A percentile compares a stretch with the other conserved stretches of the same genome.
These are phyloP conservation scores for Akebia trifoliata DNA, from an alignment of 164 flowering plant species.

Conservation along the genomic window DNA sequence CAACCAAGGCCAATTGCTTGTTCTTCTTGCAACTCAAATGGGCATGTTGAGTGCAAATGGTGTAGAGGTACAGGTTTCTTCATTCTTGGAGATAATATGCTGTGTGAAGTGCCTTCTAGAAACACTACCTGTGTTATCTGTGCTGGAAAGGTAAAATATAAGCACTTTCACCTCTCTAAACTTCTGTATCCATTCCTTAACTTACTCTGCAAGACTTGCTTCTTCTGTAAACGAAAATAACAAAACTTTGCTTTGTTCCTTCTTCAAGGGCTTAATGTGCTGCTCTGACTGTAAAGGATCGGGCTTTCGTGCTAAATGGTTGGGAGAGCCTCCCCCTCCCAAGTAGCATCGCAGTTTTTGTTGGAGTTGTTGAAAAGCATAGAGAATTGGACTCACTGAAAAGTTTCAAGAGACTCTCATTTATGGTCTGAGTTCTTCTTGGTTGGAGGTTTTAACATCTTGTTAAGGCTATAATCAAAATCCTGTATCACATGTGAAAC, in stretches of 20 bases:
- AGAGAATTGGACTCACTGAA: not conserved
- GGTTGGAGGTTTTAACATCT: too few relatives aligned
- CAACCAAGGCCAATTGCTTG: constrained; percentile 89
- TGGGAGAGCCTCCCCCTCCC: constrained; percentile 56
- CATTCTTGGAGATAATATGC: constrained; percentile 92
- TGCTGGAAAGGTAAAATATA: constrained; percentile 66
- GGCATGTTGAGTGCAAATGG: constrained; percentile 95
- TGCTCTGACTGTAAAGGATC: constrained; percentile 92
- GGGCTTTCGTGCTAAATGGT: constrained; percentile 94
- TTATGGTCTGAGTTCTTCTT: too few relatives aligned
- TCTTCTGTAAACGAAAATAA: too few relatives aligned
- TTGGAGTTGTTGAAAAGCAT: not conserved
- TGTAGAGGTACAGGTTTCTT: constrained; percentile 93
- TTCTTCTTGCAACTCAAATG: constrained; percentile 69
- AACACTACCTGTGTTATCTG: constrained; percentile 82
- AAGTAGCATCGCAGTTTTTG: constrained; percentile 21
- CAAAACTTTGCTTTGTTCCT: not conserved
- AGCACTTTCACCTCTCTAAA: not conserved
- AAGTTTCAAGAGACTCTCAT: not conserved
- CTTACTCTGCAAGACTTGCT: too few relatives aligned
- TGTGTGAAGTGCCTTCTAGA: constrained; percentile 85
- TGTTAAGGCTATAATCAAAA: too few relatives aligned
- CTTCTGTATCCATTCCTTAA: not conserved
- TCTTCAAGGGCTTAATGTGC: constrained; percentile 62
- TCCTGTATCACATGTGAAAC: too few relatives aligned